Base-by-base conservation (phyloP, 2,329 filamentous ascomycete species). In the Scortechinia acanthostroma region DNA sequence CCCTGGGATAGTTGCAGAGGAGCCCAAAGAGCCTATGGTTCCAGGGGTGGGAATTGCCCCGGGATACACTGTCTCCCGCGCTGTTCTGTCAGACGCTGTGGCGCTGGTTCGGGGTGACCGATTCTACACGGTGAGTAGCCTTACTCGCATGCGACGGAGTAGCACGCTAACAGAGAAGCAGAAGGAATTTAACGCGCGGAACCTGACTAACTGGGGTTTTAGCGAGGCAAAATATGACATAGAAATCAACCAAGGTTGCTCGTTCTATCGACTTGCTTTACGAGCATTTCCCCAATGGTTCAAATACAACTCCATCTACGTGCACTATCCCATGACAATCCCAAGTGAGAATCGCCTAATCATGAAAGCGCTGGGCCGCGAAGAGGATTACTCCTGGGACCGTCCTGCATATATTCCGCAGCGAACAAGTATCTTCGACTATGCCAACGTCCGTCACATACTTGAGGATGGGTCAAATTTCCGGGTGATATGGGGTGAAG, bases 1-100 rank as follows among this genome's bases (percentile, higher is more conserved):
- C 53, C 82, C 83, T 0, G 83, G 83, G 6, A 61, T 87, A 1
- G 73, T 86, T 49, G 65, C 75, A n/a, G 78, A 83, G 55, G 70
- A 77, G 44, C 63, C 66, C 22, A 80, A 80, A 54, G 64, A 68
- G 1, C 62, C 65, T 1, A 69, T 71, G 46, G 59, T 65, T 37
- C 68, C 77, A 1, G 76, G 76, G 2, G 70, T 67, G 44, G 75
- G 75, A 16, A 65, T 77, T 17, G 70, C 68, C 44, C 70, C 68
- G 1, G 71, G 69, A 0, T 79, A 72, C 53, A 76, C 76, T 0
- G 68, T 76, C 4, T 72, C 71, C 1, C 66, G 73, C 42, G 74
- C 75, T 30, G 70, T 82, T 6, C 62, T 83, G 17, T 77, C 76
- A 1, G 79, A 83, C 51, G 79, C 78, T 3, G 68, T 80, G 2